Evolutionary conservation across 495 filamentous ascomycete species (phyloP).

Genomic region (Collariella sp.): DNA sequence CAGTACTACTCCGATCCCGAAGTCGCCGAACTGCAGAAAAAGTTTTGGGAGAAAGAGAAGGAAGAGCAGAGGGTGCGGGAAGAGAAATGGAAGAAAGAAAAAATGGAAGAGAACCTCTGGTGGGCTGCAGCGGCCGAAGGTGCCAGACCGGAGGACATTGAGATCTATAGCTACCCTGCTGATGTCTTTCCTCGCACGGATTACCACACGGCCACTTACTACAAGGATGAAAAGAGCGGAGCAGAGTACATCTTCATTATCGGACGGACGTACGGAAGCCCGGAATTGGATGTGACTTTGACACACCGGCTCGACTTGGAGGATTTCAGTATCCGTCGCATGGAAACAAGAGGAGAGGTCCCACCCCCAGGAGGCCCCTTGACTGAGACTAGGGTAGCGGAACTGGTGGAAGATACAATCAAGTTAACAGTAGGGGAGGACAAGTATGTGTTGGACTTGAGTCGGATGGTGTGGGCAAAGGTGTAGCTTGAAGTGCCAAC

Average conservation of each 20-base stretch:
- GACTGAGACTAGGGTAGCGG: no score
- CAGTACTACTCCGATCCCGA: no score
- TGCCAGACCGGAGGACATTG: not conserved
- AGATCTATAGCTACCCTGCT: not conserved
- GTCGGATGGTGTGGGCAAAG: no score
- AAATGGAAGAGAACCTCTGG: no score
- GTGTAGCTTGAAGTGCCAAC: no score
- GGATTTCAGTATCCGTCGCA: not conserved
- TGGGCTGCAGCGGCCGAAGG: not conserved
- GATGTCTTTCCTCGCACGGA: not conserved
- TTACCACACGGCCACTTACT: not conserved
- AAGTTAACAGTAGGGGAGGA: no score
- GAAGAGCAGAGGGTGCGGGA: no score
- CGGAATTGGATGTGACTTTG: not conserved
- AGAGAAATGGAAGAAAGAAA: no score
- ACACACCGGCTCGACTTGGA: not conserved
- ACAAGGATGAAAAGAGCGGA: not conserved
- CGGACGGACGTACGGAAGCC: not conserved
- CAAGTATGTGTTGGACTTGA: no score
- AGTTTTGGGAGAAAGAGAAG: no score
- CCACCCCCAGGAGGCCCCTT: not conserved
- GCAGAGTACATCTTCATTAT: not conserved
- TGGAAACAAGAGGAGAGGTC: not conserved
- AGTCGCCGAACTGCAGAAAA: no score
- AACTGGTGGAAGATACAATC: no score